Evolutionary conservation across 1,284 basidiomycete genomes (phyloP), one percentile per base, ranked within the genome.

Genomic region (Ganoderma resinaceum): DNA sequence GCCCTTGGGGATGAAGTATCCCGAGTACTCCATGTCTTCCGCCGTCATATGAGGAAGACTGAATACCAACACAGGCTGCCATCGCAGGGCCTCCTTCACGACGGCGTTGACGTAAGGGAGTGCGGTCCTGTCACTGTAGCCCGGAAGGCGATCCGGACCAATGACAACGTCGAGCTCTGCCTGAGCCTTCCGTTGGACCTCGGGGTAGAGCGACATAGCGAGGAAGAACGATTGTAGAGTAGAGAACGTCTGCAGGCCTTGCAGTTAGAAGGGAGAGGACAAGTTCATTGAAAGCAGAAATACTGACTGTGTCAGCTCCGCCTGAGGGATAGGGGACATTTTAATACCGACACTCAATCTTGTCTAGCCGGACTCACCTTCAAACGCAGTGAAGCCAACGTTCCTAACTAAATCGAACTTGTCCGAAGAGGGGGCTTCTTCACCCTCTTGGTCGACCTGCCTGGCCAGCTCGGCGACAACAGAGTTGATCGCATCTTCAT

Each of bases 81-180:
- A 76, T n/a, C 75, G 62, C 33, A 74, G 55, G 1, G 69, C 40
- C 63, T 77, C 76, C 61, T 73, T 75, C 38, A 76, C 63, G 16
- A 76, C 38, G 1, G 73, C 75, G 18, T 66, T 62, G 26, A 76
- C 63, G 43, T 76, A 76, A 0, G 72, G 74, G 2, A 76, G 63
- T 9, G 23, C 42, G 2, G 69, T 65, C 20, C 72, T 40, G 58
- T 82, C 81, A 37, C 37, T 20, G 26, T 62, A 60, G 3, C 63
- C 58, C 2, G 69, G 66, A 9, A 70, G 63, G 20, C 73, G 70
- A 37, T 80, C 76, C 1, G 67, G 52, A 14, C 76, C 73, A 55
- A 82, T 73, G 14, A 82, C 79, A 8, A 69, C 64, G 67, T 82
- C 81, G 12, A 84, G 66, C 64, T 83, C 81, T 42, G 72, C 77